Evolutionary conservation across 2,329 filamentous ascomycete species (phyloP).

Genomic region (Pseudogymnoascus sp.): DNA sequence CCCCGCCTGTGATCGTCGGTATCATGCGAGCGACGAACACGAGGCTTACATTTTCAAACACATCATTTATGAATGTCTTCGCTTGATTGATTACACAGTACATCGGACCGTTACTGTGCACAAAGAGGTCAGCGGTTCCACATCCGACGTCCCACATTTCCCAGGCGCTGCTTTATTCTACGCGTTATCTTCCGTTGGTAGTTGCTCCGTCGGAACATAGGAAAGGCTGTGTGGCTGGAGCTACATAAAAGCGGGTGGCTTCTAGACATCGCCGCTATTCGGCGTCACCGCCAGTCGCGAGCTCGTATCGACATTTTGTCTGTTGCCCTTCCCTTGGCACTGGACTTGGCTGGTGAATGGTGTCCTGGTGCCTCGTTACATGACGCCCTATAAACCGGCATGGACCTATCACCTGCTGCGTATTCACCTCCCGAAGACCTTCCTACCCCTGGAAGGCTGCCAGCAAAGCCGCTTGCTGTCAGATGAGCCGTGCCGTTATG

Average conservation of each 20-base stretch:
- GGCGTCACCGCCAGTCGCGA: not conserved
- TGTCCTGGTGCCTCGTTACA: constrained; percentile 4
- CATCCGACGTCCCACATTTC: not conserved
- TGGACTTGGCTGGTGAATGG: not conserved
- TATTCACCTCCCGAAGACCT: not conserved
- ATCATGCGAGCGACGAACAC: constrained; percentile 1
- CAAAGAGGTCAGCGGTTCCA: constrained; percentile 2
- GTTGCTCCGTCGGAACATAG: not conserved
- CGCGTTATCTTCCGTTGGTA: not conserved
- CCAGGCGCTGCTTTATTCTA: not conserved
- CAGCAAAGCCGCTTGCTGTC: not conserved
- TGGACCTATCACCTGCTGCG: not conserved
- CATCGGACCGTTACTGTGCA: not conserved
- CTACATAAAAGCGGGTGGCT: not conserved
- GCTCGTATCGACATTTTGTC: not conserved
- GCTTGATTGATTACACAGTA: not conserved
- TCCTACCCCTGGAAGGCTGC: not conserved
- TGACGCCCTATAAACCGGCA: not conserved
- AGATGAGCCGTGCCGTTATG: constrained; percentile 8
- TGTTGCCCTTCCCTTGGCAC: not conserved
- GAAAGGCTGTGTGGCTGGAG: not conserved
- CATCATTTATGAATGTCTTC: not conserved
- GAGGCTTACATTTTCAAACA: not conserved
- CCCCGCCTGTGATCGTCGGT: constrained; percentile 3
- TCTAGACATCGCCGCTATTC: not conserved